Percentiles rank a stretch among this genome's conserved stretches.
phyloP scores from a whole-genome alignment of 1,284 basidiomycete species.

The Cerioporus squamosus region DNA sequence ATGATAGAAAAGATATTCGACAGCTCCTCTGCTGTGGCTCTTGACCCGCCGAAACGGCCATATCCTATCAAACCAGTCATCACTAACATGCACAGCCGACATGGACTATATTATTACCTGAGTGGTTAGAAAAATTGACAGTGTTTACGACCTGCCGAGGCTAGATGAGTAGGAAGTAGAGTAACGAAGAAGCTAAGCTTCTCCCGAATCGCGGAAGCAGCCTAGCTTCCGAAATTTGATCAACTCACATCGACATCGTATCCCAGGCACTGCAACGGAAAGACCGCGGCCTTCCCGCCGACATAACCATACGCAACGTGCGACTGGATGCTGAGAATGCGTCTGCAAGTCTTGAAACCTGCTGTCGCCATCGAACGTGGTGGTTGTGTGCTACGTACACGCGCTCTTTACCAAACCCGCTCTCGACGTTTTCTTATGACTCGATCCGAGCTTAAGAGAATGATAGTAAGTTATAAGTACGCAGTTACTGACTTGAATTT shows the following conservation, averaged over 20 bases:
- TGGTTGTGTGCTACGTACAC: conserved; percentile 13
- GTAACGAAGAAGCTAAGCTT: not conserved
- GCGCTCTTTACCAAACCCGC: no score
- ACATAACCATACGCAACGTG: conserved; percentile 97
- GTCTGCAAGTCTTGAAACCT: conserved; percentile 27
- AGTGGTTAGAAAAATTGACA: conserved; percentile 95
- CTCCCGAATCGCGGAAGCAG: not conserved
- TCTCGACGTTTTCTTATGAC: no score
- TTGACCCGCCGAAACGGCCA: conserved; percentile 74
- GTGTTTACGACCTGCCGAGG: conserved; percentile 87
- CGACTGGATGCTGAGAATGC: conserved; percentile 86
- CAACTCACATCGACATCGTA: conserved; percentile 93
- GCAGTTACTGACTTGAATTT: no score
- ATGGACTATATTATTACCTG: conserved; percentile 56
- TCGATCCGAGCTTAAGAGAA: conserved; percentile 14
- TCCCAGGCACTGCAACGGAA: conserved; percentile 93
- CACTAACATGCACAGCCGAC: no score
- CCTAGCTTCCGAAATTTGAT: not conserved
- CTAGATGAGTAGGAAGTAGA: not conserved
- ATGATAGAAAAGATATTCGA: conserved; percentile 68
- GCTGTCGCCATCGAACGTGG: conserved; percentile 29
- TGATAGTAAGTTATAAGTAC: no score
- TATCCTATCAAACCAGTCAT: conserved; percentile 59
- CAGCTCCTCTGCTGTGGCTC: conserved; percentile 73
- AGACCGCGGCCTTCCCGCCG: conserved; percentile 93